phyloP scores from a whole-genome alignment of 2,329 filamentous ascomycete species.

The Penicillium sp. region DNA sequence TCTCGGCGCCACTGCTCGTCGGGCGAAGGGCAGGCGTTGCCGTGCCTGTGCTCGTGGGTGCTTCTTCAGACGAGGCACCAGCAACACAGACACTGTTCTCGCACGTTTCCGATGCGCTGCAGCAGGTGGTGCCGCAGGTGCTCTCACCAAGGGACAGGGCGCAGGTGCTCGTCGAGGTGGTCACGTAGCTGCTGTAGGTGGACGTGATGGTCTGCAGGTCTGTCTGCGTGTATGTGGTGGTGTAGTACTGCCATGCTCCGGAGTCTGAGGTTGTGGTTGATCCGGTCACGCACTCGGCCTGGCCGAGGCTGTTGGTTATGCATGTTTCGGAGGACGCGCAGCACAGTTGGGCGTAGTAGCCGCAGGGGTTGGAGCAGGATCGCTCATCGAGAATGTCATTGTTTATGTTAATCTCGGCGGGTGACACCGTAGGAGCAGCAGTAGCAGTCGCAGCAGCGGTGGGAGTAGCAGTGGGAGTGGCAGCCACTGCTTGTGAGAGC shows the following conservation, averaged over 20 bases:
- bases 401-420: conserved; percentile 17
- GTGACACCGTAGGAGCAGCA: conserved; percentile 30
- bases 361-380: conserved; percentile 48
- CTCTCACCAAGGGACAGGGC: conserved; percentile 43
- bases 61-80: conserved; percentile 39
- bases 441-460: too few relatives aligned
- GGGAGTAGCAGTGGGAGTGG: neutral
- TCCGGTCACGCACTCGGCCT: conserved; percentile 45
- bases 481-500: conserved; percentile 22
- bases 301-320: conserved; percentile 45
- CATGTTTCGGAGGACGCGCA: conserved; percentile 46
- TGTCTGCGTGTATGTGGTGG: conserved; percentile 55
- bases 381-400: conserved; percentile 24
- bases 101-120: conserved; percentile 42
- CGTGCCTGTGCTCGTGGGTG: conserved; percentile 29
- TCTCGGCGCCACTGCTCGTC: conserved; percentile 41
- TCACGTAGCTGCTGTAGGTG: conserved; percentile 46
- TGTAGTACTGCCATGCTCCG: conserved; percentile 55
- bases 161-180: conserved; percentile 38
- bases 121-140: conserved; percentile 44
- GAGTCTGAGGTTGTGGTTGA: conserved; percentile 18
- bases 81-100: conserved; percentile 37
- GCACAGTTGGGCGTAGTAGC: conserved; percentile 50
- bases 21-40: conserved; percentile 40
- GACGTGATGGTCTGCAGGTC: conserved; percentile 52